Percentiles rank a stretch among this genome's conserved stretches.
Evolutionary conservation across 345 rosid species (phyloP).

Genomic region (Ceriops zippeliana): DNA sequence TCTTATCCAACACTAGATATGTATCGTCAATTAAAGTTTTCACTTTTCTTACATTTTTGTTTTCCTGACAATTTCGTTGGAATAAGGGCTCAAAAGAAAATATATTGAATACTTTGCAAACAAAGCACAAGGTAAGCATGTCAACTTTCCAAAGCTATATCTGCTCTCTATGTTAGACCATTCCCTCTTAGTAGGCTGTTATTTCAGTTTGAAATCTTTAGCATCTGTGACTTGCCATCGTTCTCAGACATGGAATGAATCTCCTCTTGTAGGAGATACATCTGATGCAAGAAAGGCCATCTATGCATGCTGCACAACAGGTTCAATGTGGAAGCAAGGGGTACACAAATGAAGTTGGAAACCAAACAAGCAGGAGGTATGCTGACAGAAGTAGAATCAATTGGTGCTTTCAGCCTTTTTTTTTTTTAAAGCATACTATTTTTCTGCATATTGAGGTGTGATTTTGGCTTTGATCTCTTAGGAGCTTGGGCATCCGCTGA

Average conservation of each 20-base stretch:
- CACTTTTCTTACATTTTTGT: constrained; percentile 4
- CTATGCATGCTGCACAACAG: constrained; percentile 33
- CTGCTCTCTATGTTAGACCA: background rate
- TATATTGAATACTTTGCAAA: constrained; percentile 51
- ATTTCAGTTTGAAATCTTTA: background rate
- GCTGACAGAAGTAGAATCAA: background rate
- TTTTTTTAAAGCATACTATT: background rate
- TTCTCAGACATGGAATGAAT: background rate
- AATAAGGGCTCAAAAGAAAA: constrained; percentile 92
- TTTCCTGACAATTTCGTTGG: constrained; percentile 32
- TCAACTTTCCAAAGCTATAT: background rate
- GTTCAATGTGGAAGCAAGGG: constrained; percentile 32
- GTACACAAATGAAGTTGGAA: constrained; percentile 33
- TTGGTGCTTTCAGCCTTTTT: background rate
- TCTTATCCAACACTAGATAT: background rate
- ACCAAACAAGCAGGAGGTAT: constrained; percentile 45
- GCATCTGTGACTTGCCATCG: background rate
- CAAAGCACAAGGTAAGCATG: constrained; percentile 55
- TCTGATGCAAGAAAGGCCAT: constrained; percentile 32
- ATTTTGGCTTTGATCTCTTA: constrained; percentile 23
- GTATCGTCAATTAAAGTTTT: background rate
- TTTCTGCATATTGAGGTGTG: background rate
- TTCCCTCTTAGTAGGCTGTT: background rate
- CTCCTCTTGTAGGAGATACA: constrained; percentile 29
- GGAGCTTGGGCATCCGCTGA: constrained; percentile 63